These are phyloP conservation scores for Nyctanthes arbortristis DNA, from an alignment of 257 asterid genomes.

Conservation along the genomic window DNA sequence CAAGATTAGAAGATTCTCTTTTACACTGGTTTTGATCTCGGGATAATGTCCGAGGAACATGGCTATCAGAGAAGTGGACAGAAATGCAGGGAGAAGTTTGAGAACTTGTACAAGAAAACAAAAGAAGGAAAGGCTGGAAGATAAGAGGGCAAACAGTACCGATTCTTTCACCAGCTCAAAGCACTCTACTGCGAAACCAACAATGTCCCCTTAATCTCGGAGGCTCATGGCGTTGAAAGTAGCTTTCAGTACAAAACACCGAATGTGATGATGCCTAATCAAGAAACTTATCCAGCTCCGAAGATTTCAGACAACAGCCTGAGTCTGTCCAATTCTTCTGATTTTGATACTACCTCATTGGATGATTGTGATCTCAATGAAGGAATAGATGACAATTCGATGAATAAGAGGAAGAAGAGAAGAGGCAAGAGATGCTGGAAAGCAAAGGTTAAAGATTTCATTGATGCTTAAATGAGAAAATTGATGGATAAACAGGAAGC, in stretches of 20 bases:
- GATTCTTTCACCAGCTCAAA: conserved; percentile 94
- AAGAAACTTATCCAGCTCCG: conserved; percentile 37
- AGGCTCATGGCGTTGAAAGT: conserved; percentile 25
- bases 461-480: conserved; percentile 71
- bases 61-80: conserved; percentile 93
- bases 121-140: conserved; percentile 94
- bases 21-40: conserved; percentile 18
- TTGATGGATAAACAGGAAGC: conserved; percentile 80
- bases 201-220: conserved; percentile 40
- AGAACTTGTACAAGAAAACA: conserved; percentile 91
- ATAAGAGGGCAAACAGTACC: conserved; percentile 93
- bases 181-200: conserved; percentile 79
- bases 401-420: conserved; percentile 42
- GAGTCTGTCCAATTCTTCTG: conserved; percentile 72
- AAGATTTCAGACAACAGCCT: conserved; percentile 69
- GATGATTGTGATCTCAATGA: conserved; percentile 42
- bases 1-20: not conserved
- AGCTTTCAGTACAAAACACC: conserved; percentile 29
- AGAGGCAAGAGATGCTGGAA: conserved; percentile 59
- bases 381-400: conserved; percentile 20
- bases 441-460: conserved; percentile 62
- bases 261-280: conserved; percentile 27
- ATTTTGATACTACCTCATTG: conserved; percentile 51
- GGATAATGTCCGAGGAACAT: conserved; percentile 92
- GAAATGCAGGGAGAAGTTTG: conserved; percentile 97